Evolutionary conservation across 2,329 filamentous ascomycete species (phyloP), one percentile per base, ranked within the genome.

Genomic region (Lanzia echinophila): DNA sequence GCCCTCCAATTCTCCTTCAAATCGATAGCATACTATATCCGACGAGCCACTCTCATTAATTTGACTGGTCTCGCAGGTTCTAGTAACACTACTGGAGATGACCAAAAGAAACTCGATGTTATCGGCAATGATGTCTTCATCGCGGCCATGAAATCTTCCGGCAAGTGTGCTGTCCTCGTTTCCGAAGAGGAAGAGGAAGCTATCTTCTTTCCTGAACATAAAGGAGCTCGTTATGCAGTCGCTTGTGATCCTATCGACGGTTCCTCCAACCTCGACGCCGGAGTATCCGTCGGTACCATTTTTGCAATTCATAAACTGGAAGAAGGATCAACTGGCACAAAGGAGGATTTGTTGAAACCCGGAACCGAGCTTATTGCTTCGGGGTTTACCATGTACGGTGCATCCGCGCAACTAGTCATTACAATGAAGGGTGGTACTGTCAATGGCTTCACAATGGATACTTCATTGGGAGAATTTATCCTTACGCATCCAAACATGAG

Each of bases 361-460:
- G 94, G 94, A 54, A 92, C 88, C 1, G 91, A 96, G 73, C 82
- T 97, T 62, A 82, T 97, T 19, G 92, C 94, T 34, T 86, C 89
- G 20, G 94, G 94, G n/a, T 99, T 99, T 80, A 99, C 94, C 73
- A 99, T 99, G 94, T 99, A 99, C 74, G 94, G 94, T 68, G 94
- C 94, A 63, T 96, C 91, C 3, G 85, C 94, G 3, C 92, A 97
- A 76, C 80, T 99, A 44, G 94, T 99, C 66, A 87, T 99, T 69
- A 99, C 94, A 63, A 96, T 97, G 90, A 88, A 87, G 73, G 89
- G 85, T 62, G 88, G 91, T 60, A 81, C 75, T 58, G 94, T 99
- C 73, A 96, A 97, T 73, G 94, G 94, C 66, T 99, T 99, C 79
- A 99, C 94, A 24, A 84, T 99, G 66, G 94, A 99, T 76, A 95